Conservation (phyloP, 306 rosid species). For the Psophocarpus tetragonolobus region DNA sequence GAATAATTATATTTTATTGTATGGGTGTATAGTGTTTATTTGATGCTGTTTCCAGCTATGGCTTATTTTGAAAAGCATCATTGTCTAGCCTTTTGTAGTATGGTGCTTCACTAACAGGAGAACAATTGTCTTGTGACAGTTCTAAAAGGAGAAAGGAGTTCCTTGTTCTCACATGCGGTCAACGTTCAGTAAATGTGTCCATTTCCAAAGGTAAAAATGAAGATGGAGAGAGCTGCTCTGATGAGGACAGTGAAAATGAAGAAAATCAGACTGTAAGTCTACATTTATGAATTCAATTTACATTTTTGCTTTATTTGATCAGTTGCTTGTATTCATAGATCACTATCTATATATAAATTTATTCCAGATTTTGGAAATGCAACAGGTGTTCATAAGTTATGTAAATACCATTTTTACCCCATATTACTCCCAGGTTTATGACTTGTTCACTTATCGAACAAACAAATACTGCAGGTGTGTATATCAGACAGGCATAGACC, state of each 20-base stretch:
- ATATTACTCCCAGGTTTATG: slow-evolving; percentile 1
- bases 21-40: slow-evolving; percentile 1
- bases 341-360: not conserved
- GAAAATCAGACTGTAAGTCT: slow-evolving; percentile 69
- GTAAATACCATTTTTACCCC: not conserved
- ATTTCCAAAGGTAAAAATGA: slow-evolving; percentile 54
- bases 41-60: slow-evolving; percentile 5
- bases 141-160: slow-evolving; percentile 84
- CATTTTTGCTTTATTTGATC: not conserved
- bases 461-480: slow-evolving; percentile 50
- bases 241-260: slow-evolving; percentile 66
- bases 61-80: not conserved
- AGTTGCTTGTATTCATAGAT: not conserved
- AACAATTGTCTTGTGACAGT: slow-evolving; percentile 48
- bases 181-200: slow-evolving; percentile 50
- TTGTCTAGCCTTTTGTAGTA: slow-evolving; percentile 4
- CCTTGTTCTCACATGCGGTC: slow-evolving; percentile 86
- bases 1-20: not conserved
- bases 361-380: slow-evolving; percentile 22
- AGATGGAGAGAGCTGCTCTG: slow-evolving; percentile 62
- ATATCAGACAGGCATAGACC: slow-evolving; percentile 83
- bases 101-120: slow-evolving; percentile 29
- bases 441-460: not conserved
- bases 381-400: slow-evolving; percentile 2
- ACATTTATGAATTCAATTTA: not conserved